Conservation (phyloP, 768 basidiomycete species). For the Epithele typhae region DNA sequence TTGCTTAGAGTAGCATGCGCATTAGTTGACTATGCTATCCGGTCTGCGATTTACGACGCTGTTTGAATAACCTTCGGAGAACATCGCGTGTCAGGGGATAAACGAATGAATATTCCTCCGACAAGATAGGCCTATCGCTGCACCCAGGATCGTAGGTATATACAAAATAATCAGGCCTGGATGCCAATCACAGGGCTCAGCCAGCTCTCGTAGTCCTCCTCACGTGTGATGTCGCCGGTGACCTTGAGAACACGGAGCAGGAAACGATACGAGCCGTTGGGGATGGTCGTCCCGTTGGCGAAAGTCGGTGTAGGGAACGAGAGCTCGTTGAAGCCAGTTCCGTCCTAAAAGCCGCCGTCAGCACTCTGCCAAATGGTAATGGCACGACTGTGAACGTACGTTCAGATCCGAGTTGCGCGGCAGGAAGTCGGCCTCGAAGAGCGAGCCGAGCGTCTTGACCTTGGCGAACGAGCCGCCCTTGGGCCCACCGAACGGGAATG, state of each 20-base stretch:
- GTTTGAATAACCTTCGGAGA: too few relatives aligned
- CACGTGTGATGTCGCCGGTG: conserved; percentile 35
- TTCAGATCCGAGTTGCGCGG: conserved; percentile 39
- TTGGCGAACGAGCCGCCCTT: conserved; percentile 35
- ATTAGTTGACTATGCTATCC: too few relatives aligned
- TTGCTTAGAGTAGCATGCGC: too few relatives aligned
- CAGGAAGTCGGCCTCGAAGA: conserved; percentile 44
- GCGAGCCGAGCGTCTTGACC: conserved; percentile 38
- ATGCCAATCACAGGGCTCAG: conserved; percentile 29
- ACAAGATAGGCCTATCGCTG: too few relatives aligned
- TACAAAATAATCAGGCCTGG: not conserved
- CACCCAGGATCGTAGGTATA: too few relatives aligned
- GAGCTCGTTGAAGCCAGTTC: conserved; percentile 28
- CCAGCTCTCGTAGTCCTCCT: conserved; percentile 43
- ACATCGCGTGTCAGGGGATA: too few relatives aligned
- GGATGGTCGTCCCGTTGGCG: conserved; percentile 37
- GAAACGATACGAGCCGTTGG: conserved; percentile 39
- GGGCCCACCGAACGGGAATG: conserved; percentile 33
- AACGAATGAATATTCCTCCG: too few relatives aligned
- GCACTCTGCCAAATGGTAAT: not conserved
- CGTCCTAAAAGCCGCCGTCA: conserved; percentile 18
- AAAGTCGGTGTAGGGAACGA: conserved; percentile 24
- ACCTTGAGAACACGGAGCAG: conserved; percentile 41
- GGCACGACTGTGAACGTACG: conserved; percentile 7
- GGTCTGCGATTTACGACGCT: too few relatives aligned